Evolutionary conservation across 495 filamentous ascomycete genomes (phyloP).

Genomic region (Corynascus novoguineensis): DNA sequence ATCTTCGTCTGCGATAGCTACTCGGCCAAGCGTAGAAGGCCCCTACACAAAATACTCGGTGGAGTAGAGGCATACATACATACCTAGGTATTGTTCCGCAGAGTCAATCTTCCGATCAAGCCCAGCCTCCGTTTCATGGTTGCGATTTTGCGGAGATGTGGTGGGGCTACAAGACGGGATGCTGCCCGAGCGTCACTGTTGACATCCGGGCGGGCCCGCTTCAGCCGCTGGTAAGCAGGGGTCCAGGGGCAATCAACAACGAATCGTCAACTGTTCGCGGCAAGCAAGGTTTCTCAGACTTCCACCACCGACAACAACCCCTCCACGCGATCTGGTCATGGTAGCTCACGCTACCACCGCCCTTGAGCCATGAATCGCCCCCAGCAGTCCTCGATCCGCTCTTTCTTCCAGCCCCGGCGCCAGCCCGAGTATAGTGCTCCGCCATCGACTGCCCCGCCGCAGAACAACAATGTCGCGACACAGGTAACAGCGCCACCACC

Average conservation of each 20-base stretch:
- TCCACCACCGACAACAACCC: neutral
- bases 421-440: slow-evolving; percentile 22
- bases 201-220: too few species aligned
- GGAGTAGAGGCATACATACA: too few species aligned
- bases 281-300: neutral
- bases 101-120: too few species aligned
- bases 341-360: neutral
- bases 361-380: slow-evolving; percentile 21
- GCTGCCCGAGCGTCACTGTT: neutral
- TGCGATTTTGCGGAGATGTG: neutral
- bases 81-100: too few species aligned
- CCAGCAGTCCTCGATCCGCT: slow-evolving; percentile 46
- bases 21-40: too few species aligned
- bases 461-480: slow-evolving; percentile 1
- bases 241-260: slow-evolving; percentile 5
- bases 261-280: neutral
- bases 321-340: neutral
- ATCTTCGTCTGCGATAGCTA: too few species aligned
- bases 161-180: neutral
- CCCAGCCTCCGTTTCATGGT: neutral
- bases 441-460: slow-evolving; percentile 22
- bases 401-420: slow-evolving; percentile 37
- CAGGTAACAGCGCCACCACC: slow-evolving; percentile 18
- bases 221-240: neutral
- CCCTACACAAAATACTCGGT: too few species aligned